phyloP scores from a whole-genome alignment of 495 filamentous ascomycete species.

The Friedmanniomyces simplex region DNA sequence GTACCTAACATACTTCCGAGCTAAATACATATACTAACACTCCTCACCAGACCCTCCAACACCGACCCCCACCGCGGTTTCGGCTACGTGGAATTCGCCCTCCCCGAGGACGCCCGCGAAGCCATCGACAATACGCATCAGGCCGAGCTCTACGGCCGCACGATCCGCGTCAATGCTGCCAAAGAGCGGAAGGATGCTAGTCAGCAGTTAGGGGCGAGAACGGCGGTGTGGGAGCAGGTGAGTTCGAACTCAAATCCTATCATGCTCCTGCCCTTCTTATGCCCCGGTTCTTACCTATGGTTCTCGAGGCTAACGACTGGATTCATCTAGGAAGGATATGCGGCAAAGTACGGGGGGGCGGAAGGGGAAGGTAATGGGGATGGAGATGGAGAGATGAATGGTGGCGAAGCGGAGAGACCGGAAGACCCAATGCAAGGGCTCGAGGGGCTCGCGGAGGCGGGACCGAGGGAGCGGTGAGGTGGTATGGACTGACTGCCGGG shows the following conservation, averaged over 20 bases:
- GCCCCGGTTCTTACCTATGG: too few relatives aligned
- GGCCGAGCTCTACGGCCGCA: conserved; percentile 83
- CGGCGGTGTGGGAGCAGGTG: conserved; percentile 98
- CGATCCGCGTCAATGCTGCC: conserved; percentile 82
- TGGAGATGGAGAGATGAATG: conserved; percentile 33
- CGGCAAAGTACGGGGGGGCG: conserved; percentile 79
- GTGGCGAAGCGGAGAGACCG: conserved; percentile 40
- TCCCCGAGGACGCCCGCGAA: conserved; percentile 75
- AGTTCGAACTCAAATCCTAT: too few relatives aligned
- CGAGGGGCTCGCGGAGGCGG: conserved; percentile 86
- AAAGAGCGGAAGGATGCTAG: conserved; percentile 86
- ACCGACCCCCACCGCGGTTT: conserved; percentile 80
- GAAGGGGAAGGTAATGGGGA: conserved; percentile 61
- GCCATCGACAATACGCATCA: conserved; percentile 99
- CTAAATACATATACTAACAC: background rate
- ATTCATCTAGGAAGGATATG: conserved; percentile 66
- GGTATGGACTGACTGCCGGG: too few relatives aligned
- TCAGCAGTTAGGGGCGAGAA: conserved; percentile 81
- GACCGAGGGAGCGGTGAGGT: conserved; percentile 40
- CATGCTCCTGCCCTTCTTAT: too few relatives aligned
- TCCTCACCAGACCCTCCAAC: conserved; percentile 35
- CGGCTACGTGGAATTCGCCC: conserved; percentile 92
- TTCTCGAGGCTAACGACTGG: too few relatives aligned
- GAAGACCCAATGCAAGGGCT: conserved; percentile 94
- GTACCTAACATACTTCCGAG: background rate